phyloP scores from a whole-genome alignment of 1,284 basidiomycete genomes.

The Leccinum ponderosum region DNA sequence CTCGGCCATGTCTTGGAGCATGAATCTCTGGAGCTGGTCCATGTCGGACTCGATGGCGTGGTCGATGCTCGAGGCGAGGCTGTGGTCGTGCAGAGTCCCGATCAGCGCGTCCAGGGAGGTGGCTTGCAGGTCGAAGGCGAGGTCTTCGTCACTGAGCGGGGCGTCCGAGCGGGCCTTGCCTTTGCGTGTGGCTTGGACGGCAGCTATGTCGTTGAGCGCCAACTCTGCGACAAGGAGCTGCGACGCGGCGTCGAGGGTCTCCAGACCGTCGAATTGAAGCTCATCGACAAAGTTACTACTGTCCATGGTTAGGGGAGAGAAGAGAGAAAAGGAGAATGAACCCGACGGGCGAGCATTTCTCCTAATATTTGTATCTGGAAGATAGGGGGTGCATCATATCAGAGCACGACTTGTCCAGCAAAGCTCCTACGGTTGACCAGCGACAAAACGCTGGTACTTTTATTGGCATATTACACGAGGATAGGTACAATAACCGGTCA shows the following conservation, averaged over 20 bases:
- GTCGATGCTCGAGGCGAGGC: conserved; percentile 42
- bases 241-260: conserved; percentile 17
- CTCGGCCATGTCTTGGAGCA: conserved; percentile 16
- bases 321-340: not conserved
- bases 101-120: conserved; percentile 40
- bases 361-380: not conserved
- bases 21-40: conserved; percentile 3
- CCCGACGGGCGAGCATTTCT: not conserved
- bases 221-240: conserved; percentile 28
- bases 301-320: conserved; percentile 7
- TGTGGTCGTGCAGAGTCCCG: conserved; percentile 33
- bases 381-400: not conserved
- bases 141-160: conserved; percentile 44
- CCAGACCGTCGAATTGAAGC: conserved; percentile 1
- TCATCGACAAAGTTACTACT: conserved; percentile 16
- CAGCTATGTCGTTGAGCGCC: conserved; percentile 41
- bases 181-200: conserved; percentile 37
- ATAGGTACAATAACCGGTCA: not conserved
- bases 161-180: conserved; percentile 38
- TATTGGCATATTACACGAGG: not conserved
- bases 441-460: not conserved
- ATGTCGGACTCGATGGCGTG: conserved; percentile 19
- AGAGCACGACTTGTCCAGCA: not conserved
- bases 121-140: conserved; percentile 48
- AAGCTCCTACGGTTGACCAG: not conserved